Evolutionary conservation across 2,329 filamentous ascomycete species (phyloP).

Genomic region (Emergomyces pasteurianus): DNA sequence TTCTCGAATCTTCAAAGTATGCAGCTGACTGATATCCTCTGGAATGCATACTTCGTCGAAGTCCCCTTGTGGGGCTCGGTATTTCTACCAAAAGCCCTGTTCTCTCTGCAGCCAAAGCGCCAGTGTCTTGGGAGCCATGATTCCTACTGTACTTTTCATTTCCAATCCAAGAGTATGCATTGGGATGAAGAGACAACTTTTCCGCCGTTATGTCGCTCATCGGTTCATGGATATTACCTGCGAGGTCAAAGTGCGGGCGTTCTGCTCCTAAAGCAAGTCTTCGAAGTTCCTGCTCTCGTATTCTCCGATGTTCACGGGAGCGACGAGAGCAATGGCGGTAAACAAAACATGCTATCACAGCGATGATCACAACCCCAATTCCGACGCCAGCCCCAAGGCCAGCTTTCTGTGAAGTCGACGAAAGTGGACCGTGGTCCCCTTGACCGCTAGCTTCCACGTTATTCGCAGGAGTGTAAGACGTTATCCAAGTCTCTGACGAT

Average conservation of each 20-base stretch:
- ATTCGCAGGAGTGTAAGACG: conserved; percentile 42
- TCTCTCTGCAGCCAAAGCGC: conserved; percentile 26
- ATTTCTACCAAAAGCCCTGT: conserved; percentile 32
- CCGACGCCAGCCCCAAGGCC: conserved; percentile 56
- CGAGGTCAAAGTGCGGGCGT: conserved; percentile 34
- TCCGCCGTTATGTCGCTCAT: background rate
- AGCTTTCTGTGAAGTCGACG: conserved; percentile 34
- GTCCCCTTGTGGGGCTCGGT: conserved; percentile 28
- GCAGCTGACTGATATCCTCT: conserved; percentile 29
- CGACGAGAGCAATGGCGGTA: conserved; percentile 40
- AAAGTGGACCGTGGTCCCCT: conserved; percentile 14
- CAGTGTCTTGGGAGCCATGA: conserved; percentile 18
- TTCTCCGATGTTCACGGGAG: conserved; percentile 21
- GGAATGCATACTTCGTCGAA: conserved; percentile 28
- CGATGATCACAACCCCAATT: conserved; percentile 45
- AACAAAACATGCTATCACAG: conserved; percentile 36
- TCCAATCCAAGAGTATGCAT: conserved; percentile 20
- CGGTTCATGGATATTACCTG: conserved; percentile 21
- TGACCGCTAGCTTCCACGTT: conserved; percentile 12
- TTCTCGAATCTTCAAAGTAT: conserved; percentile 38
- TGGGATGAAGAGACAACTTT: conserved; percentile 6
- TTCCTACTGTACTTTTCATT: conserved; percentile 13
- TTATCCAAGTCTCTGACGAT: conserved; percentile 47
- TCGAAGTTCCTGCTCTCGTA: conserved; percentile 44
- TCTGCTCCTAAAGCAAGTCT: conserved; percentile 41